Conservation (phyloP, 148 eudicot genomes). For the Pharnaceum exiguum region DNA sequence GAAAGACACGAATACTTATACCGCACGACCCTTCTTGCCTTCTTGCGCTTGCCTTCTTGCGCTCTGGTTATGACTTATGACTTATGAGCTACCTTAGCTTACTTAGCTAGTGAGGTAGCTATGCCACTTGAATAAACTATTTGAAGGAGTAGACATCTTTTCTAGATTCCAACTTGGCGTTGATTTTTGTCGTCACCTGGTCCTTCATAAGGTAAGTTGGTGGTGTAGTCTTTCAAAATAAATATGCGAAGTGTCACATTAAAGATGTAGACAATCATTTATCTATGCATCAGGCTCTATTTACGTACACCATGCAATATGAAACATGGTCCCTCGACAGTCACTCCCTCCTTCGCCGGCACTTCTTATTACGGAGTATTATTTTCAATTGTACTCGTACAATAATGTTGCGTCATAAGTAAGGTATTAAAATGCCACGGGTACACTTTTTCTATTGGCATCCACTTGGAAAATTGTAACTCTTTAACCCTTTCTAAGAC, state of each 20-base stretch:
- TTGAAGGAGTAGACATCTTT: too few species aligned
- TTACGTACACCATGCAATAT: constrained; percentile 8
- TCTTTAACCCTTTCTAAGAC: constrained; percentile 18
- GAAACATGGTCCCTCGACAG: constrained; percentile 14
- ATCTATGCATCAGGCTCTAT: constrained; percentile 4
- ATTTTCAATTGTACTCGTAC: neutral
- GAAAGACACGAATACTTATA: too few species aligned
- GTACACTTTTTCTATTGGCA: neutral
- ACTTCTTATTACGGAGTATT: constrained; percentile 19
- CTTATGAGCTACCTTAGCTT: too few species aligned
- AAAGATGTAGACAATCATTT: neutral
- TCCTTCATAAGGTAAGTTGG: too few species aligned
- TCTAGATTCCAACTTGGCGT: too few species aligned
- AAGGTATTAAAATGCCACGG: neutral
- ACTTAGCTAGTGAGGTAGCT: too few species aligned
- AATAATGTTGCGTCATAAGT: neutral
- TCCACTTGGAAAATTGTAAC: neutral
- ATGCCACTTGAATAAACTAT: too few species aligned
- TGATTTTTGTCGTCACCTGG: too few species aligned
- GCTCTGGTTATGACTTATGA: too few species aligned
- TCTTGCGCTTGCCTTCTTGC: too few species aligned
- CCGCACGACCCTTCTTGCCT: too few species aligned
- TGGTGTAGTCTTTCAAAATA: neutral
- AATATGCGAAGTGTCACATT: neutral
- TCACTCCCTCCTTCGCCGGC: neutral